These are phyloP conservation scores for Haplosporangium gracile DNA, from an alignment of 192 early-diverging fungal genomes.

Conservation along the genomic window DNA sequence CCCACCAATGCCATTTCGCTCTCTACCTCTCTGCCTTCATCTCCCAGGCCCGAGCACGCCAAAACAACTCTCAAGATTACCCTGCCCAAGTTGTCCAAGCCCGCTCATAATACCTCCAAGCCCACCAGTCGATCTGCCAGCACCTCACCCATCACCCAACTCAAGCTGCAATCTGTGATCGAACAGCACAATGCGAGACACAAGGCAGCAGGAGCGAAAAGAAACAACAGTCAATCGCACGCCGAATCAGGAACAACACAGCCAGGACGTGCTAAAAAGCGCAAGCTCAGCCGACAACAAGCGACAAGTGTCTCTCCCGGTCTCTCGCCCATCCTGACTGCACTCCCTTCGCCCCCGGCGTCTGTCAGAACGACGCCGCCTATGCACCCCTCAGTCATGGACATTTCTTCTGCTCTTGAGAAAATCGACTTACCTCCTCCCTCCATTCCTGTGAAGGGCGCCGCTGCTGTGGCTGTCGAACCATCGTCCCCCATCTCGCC, in stretches of 20 bases:
- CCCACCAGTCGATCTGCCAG: not conserved
- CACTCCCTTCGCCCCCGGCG: constrained; percentile 39
- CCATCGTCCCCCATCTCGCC: constrained; percentile 25
- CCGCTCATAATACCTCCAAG: too few species aligned
- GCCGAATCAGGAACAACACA: not conserved
- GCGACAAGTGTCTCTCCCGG: not conserved
- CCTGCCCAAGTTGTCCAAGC: not conserved
- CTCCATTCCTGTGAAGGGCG: not conserved
- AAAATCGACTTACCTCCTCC: constrained; percentile 9
- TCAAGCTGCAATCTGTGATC: constrained; percentile 6
- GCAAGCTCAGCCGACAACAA: constrained; percentile 30
- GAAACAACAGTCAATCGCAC: not conserved
- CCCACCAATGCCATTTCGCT: not conserved
- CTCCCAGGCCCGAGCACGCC: constrained; percentile 7
- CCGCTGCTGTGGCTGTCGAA: not conserved
- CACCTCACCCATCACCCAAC: constrained; percentile 13
- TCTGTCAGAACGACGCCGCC: constrained; percentile 38
- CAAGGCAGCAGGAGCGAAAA: not conserved
- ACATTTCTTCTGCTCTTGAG: constrained; percentile 10
- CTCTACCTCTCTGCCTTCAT: not conserved
- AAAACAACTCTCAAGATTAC: constrained; percentile 11
- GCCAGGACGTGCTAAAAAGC: constrained; percentile 5
- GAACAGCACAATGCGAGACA: constrained; percentile 12
- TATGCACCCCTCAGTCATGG: constrained; percentile 18
- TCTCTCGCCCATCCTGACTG: constrained; percentile 17